These are phyloP conservation scores for Niebla homalea DNA, from an alignment of 495 filamentous ascomycete genomes.

Conservation along the genomic window DNA sequence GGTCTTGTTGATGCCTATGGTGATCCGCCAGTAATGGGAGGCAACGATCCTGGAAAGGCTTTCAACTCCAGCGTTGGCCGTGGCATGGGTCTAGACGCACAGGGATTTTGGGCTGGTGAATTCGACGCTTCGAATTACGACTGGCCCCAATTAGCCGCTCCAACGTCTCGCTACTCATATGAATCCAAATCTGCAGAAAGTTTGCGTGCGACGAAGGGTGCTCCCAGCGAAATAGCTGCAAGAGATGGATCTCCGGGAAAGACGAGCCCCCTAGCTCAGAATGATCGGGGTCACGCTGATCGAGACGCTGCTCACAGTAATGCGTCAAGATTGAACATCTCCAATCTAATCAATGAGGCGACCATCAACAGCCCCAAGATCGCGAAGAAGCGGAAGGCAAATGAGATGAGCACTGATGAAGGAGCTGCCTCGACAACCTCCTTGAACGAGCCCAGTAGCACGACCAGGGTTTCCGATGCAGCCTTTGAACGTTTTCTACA, in stretches of 20 bases:
- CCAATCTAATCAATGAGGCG: slow-evolving; percentile 11
- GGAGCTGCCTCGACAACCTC: no score
- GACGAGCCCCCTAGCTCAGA: not conserved
- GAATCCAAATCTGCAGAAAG: not conserved
- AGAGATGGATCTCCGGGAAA: not conserved
- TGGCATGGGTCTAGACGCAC: no score
- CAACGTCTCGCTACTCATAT: not conserved
- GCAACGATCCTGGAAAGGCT: no score
- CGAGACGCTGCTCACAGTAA: no score
- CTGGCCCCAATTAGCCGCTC: not conserved
- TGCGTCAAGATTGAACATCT: slow-evolving; percentile 9
- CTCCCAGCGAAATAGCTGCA: not conserved
- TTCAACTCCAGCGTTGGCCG: no score
- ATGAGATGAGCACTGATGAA: slow-evolving; percentile 18
- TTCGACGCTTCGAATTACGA: no score
- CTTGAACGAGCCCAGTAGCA: no score
- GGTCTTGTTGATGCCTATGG: no score
- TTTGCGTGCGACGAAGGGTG: not conserved
- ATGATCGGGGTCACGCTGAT: not conserved
- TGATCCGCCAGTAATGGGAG: no score
- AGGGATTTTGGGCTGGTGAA: no score
- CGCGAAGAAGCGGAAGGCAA: slow-evolving; percentile 24
- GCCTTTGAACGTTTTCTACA: no score
- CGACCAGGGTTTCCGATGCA: no score
- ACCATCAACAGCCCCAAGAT: not conserved